Conservation (phyloP, 768 basidiomycete genomes). For the Tylopilus sp. region DNA sequence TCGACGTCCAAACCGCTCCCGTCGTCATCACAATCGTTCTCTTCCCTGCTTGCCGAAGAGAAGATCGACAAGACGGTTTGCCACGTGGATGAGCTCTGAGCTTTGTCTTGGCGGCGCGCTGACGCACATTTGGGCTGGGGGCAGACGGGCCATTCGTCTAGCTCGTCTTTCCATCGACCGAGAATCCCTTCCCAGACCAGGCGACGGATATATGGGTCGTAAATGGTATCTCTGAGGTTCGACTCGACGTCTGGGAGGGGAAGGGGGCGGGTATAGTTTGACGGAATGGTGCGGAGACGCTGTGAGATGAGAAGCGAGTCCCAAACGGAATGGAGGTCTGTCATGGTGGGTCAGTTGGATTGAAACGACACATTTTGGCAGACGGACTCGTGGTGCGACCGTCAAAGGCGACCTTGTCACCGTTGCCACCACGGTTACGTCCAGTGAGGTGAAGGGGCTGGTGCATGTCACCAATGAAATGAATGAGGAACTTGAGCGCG, state of each 20-base stretch:
- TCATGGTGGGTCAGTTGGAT: too few species aligned
- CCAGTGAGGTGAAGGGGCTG: too few species aligned
- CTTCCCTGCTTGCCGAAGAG: background rate
- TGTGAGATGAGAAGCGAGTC: too few species aligned
- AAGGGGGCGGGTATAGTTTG: too few species aligned
- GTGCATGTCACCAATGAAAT: constrained; percentile 82
- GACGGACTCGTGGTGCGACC: too few species aligned
- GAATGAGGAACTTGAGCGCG: constrained; percentile 88
- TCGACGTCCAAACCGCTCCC: constrained; percentile 37
- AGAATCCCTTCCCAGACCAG: constrained; percentile 84
- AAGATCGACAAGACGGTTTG: constrained; percentile 21
- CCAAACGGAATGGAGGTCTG: too few species aligned
- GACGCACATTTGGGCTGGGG: constrained; percentile 31
- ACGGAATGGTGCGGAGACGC: too few species aligned
- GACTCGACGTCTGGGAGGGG: too few species aligned
- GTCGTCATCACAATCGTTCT: constrained; percentile 9
- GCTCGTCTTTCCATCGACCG: constrained; percentile 57
- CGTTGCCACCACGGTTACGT: too few species aligned
- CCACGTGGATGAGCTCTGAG: constrained; percentile 19
- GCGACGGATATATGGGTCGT: constrained; percentile 83
- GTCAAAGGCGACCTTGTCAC: too few species aligned
- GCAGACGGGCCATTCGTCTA: constrained; percentile 67
- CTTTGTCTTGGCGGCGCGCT: constrained; percentile 2
- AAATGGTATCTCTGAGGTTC: constrained; percentile 67
- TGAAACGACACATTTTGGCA: too few species aligned